Conservation (phyloP, 2,329 filamentous ascomycete species). For the Alternaria sp. region DNA sequence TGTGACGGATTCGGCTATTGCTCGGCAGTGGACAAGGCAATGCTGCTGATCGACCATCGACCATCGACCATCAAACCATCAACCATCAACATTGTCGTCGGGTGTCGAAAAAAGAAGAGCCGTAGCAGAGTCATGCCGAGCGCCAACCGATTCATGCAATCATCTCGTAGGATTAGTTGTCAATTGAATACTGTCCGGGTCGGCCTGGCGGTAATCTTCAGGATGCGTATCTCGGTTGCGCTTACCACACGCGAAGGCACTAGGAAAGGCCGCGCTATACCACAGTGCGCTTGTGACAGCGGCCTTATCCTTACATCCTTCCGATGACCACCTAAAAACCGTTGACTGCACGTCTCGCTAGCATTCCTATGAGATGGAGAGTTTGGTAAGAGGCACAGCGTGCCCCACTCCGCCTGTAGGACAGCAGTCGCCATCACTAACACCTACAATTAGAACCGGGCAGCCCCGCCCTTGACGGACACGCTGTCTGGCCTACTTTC, state of each 20-base stretch:
- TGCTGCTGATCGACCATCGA: background rate
- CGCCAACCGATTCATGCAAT: background rate
- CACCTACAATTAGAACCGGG: slow-evolving; percentile 7
- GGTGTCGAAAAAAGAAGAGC: slow-evolving; percentile 1
- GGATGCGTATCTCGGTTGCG: slow-evolving; percentile 19
- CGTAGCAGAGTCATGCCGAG: background rate
- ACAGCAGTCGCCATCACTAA: background rate
- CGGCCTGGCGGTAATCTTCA: slow-evolving; percentile 18
- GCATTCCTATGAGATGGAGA: background rate
- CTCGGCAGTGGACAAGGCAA: slow-evolving; percentile 13
- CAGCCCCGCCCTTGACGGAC: slow-evolving; percentile 12
- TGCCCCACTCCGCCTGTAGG: slow-evolving; percentile 9
- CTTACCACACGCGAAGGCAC: slow-evolving; percentile 20
- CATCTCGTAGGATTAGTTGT: background rate
- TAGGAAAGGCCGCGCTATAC: slow-evolving; percentile 11
- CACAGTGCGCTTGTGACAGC: slow-evolving; percentile 20
- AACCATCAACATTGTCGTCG: slow-evolving; percentile 1
- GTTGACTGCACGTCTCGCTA: slow-evolving; percentile 6
- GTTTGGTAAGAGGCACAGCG: slow-evolving; percentile 10
- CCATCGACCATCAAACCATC: background rate
- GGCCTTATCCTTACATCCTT: slow-evolving; percentile 14
- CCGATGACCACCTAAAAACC: slow-evolving; percentile 6
- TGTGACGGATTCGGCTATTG: slow-evolving; percentile 19
- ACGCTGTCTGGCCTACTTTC: slow-evolving; percentile 9
- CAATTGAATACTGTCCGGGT: slow-evolving; percentile 4